phyloP scores from a whole-genome alignment of 2,329 filamentous ascomycete species.

The Colletotrichum chrysophilum region DNA sequence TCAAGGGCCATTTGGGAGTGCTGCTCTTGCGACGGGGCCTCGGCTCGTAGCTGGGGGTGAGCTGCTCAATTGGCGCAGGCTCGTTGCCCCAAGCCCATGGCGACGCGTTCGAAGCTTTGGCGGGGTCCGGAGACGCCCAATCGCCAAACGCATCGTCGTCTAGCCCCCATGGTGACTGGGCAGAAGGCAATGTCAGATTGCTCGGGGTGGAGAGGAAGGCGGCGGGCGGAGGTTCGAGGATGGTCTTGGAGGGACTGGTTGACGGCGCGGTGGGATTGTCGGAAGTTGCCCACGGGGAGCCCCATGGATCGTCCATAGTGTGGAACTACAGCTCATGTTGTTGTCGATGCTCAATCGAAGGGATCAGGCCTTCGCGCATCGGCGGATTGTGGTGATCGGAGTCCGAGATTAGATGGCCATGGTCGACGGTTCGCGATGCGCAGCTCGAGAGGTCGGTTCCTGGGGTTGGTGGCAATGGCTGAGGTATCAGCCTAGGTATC shows the following conservation, averaged over 20 bases:
- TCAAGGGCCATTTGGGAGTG: constrained; percentile 45
- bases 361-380: neutral
- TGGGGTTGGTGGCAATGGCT: neutral
- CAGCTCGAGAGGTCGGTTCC: neutral
- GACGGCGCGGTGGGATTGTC: constrained; percentile 31
- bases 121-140: constrained; percentile 38
- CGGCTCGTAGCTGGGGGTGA: constrained; percentile 34
- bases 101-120: constrained; percentile 21
- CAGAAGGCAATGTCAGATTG: constrained; percentile 27
- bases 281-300: constrained; percentile 61
- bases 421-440: neutral
- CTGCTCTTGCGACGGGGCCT: constrained; percentile 37
- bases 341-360: neutral
- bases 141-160: constrained; percentile 42
- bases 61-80: constrained; percentile 20
- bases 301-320: constrained; percentile 68
- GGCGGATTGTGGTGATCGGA: neutral
- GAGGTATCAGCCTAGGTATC: neutral
- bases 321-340: constrained; percentile 14
- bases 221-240: constrained; percentile 46
- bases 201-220: constrained; percentile 42
- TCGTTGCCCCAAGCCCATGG: constrained; percentile 17
- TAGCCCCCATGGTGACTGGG: constrained; percentile 45
- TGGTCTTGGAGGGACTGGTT: constrained; percentile 34
- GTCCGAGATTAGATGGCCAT: neutral